Conservation (phyloP, 192 early-diverging fungal species). For the Gonapodya sp. region DNA sequence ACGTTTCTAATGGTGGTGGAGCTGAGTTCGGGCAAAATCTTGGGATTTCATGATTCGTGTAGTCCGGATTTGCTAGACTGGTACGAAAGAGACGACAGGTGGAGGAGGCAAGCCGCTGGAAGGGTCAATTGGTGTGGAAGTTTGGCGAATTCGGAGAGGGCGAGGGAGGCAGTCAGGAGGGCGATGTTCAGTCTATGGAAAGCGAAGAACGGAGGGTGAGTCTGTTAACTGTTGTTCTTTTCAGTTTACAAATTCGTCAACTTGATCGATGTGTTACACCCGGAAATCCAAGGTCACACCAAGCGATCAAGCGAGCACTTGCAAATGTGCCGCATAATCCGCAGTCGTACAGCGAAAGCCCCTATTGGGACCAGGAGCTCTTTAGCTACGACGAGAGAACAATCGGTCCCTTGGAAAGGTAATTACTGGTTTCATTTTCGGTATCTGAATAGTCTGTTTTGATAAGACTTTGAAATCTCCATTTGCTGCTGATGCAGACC, state of each 20-base stretch:
- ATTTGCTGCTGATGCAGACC: no score
- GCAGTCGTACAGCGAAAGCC: conserved; percentile 52
- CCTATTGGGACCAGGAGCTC: conserved; percentile 53
- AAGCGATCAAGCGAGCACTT: conserved; percentile 51
- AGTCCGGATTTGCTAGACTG: conserved; percentile 47
- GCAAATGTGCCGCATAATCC: conserved; percentile 47
- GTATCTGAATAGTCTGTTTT: no score
- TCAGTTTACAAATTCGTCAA: conserved; percentile 8
- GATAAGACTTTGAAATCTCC: no score
- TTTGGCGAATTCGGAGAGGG: conserved; percentile 44
- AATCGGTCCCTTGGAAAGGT: conserved; percentile 54
- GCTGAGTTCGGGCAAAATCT: conserved; percentile 37
- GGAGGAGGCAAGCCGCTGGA: background rate
- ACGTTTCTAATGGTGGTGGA: conserved; percentile 64
- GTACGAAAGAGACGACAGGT: conserved; percentile 25
- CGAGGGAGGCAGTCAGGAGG: conserved; percentile 41
- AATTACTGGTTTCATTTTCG: no score
- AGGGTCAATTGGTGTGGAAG: conserved; percentile 24
- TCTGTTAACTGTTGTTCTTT: background rate
- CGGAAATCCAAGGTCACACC: conserved; percentile 10
- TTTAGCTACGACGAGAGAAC: conserved; percentile 61
- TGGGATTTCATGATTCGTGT: conserved; percentile 55
- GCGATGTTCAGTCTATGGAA: conserved; percentile 48
- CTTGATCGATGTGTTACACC: background rate
- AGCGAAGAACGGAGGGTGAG: conserved; percentile 61